phyloP scores from a whole-genome alignment of 768 basidiomycete species.

The Tylopilus plumbeoviolaceoides region DNA sequence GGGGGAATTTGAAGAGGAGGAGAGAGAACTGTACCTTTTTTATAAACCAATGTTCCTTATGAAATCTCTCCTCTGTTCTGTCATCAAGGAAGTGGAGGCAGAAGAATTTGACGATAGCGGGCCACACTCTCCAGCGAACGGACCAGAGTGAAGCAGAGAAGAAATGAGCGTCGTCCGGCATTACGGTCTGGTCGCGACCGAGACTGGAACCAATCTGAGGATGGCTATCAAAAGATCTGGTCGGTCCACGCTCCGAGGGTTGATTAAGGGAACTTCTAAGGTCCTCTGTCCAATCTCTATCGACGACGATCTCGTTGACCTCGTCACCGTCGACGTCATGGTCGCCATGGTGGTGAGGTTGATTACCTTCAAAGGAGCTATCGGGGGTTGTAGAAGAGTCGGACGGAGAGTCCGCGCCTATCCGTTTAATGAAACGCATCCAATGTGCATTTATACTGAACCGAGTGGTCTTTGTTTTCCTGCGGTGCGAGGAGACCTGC shows the following conservation, averaged over 20 bases:
- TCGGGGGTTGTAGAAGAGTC: constrained; percentile 51
- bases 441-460: constrained; percentile 42
- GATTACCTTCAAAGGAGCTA: constrained; percentile 40
- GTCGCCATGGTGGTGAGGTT: constrained; percentile 28
- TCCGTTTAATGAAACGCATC: constrained; percentile 49
- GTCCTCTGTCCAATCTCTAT: constrained; percentile 63
- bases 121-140: constrained; percentile 58
- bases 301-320: constrained; percentile 74
- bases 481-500: constrained; percentile 21
- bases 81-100: constrained; percentile 57
- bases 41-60: constrained; percentile 68
- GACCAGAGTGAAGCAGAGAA: constrained; percentile 34
- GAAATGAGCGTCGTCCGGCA: neutral
- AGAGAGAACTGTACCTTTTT: constrained; percentile 39
- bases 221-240: constrained; percentile 30
- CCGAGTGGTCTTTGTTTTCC: constrained; percentile 36
- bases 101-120: constrained; percentile 48
- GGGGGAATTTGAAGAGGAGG: neutral
- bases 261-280: constrained; percentile 50
- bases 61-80: constrained; percentile 45
- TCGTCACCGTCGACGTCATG: constrained; percentile 33
- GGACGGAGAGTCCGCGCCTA: constrained; percentile 56
- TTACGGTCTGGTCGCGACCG: too few species aligned
- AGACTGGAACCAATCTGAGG: too few species aligned
- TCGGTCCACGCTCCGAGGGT: constrained; percentile 48